Percentiles rank a stretch among this genome's conserved stretches.
phyloP scores from a whole-genome alignment of 2,329 filamentous ascomycete genomes.

The Aspergillus glaucus region DNA sequence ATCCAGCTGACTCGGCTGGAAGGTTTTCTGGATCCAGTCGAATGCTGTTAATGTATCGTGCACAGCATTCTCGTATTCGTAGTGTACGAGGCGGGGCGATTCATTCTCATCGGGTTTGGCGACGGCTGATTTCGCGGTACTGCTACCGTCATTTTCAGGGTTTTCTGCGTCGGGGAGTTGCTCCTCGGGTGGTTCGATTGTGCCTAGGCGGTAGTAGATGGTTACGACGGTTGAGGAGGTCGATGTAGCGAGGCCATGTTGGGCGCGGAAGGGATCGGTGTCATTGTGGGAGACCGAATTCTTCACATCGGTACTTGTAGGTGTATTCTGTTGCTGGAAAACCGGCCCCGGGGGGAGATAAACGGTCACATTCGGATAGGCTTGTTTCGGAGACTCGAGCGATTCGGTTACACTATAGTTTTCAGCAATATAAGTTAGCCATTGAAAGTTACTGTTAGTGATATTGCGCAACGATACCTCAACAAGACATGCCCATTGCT shows the following conservation, averaged over 20 bases:
- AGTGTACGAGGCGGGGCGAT: constrained; percentile 9
- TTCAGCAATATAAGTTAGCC: not conserved
- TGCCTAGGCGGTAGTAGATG: constrained; percentile 36
- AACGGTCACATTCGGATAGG: constrained; percentile 26
- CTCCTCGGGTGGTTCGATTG: not conserved
- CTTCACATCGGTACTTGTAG: not conserved
- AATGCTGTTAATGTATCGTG: constrained; percentile 35
- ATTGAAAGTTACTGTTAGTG: not conserved
- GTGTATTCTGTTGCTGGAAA: constrained; percentile 8
- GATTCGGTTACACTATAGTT: constrained; percentile 17
- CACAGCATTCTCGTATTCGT: constrained; percentile 31
- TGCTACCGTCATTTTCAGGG: not conserved
- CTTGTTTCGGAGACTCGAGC: not conserved
- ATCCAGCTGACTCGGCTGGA: constrained; percentile 24
- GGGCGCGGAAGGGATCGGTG: not conserved
- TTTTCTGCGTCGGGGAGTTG: not conserved
- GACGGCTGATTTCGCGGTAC: not conserved
- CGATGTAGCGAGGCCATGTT: not conserved
- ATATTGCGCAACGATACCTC: constrained; percentile 11
- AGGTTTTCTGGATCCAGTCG: constrained; percentile 31
- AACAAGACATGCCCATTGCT: constrained; percentile 23
- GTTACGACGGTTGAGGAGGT: constrained; percentile 33
- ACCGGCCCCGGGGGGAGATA: constrained; percentile 33
- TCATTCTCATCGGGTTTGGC: not conserved
- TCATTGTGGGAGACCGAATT: not conserved